These are phyloP conservation scores for Inonotus hispidus DNA, from an alignment of 1,284 basidiomycete species.

Conservation along the genomic window DNA sequence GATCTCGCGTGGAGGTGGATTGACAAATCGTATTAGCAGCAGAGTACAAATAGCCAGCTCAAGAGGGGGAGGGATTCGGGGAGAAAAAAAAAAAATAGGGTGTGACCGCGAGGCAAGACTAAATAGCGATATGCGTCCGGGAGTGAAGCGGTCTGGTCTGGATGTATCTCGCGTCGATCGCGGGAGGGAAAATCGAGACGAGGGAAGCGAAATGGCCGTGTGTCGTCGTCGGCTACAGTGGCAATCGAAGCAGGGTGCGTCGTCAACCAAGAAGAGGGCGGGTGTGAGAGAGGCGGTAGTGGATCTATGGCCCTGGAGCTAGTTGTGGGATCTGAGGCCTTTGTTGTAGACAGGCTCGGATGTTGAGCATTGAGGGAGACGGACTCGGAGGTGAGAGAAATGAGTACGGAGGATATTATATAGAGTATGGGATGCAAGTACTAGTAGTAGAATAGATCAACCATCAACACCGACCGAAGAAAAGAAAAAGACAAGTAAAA, in stretches of 20 bases:
- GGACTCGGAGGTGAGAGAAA: neutral
- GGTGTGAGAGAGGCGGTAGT: neutral
- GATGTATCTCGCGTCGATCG: neutral
- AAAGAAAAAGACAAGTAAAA: neutral
- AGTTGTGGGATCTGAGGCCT: neutral
- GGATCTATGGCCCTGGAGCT: neutral
- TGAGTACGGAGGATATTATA: neutral
- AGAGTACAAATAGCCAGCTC: neutral
- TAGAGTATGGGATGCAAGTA: neutral
- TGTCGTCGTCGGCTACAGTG: neutral
- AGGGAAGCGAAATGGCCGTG: neutral
- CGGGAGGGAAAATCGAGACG: neutral
- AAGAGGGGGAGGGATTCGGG: neutral
- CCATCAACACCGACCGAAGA: neutral
- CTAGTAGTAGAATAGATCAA: neutral
- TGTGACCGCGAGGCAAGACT: conserved; percentile 5
- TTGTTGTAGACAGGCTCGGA: neutral
- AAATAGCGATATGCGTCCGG: conserved; percentile 7
- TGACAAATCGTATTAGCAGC: neutral
- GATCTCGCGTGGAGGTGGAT: neutral
- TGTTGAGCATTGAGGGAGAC: neutral
- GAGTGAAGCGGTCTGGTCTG: no score
- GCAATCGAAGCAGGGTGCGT: conserved; percentile 2
- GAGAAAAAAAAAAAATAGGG: neutral
- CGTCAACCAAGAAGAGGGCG: neutral